Evolutionary conservation across 2,329 filamentous ascomycete genomes (phyloP).

Genomic region (Fusarium pininemorale): DNA sequence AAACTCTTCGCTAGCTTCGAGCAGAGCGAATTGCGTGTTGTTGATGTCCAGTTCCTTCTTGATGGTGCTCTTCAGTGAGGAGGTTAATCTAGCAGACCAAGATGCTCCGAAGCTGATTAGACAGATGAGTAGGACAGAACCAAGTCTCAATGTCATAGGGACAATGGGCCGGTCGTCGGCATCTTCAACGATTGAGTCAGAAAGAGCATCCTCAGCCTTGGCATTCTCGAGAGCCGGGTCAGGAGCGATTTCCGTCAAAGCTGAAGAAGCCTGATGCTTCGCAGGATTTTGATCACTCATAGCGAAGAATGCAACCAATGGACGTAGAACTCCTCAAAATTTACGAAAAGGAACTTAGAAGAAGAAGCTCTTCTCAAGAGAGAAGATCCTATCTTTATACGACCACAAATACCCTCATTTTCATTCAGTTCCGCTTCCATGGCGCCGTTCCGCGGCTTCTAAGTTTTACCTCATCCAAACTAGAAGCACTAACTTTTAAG

Average conservation of each 20-base stretch:
- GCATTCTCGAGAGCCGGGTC: accelerated
- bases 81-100: neutral
- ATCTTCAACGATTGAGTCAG: neutral
- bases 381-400: neutral
- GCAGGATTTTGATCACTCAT: accelerated
- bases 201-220: neutral
- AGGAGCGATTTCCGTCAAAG: accelerated
- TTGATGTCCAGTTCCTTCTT: neutral
- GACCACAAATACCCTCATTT: neutral
- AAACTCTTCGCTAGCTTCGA: neutral
- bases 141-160: neutral
- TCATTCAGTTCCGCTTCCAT: accelerated
- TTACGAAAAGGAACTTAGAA: accelerated
- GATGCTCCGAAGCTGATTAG: neutral
- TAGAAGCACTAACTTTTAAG: neutral
- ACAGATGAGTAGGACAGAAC: accelerated
- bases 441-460: neutral
- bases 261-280: neutral
- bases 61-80: neutral
- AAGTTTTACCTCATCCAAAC: neutral
- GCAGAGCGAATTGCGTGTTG: neutral
- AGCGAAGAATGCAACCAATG: accelerated
- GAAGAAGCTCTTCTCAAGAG: accelerated
- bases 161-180: neutral
- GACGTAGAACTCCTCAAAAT: accelerated